Percentiles rank a stretch among this genome's conserved stretches.
Evolutionary conservation across 805 yeast species (phyloP).

Genomic region (Metschnikowia continentalis): DNA sequence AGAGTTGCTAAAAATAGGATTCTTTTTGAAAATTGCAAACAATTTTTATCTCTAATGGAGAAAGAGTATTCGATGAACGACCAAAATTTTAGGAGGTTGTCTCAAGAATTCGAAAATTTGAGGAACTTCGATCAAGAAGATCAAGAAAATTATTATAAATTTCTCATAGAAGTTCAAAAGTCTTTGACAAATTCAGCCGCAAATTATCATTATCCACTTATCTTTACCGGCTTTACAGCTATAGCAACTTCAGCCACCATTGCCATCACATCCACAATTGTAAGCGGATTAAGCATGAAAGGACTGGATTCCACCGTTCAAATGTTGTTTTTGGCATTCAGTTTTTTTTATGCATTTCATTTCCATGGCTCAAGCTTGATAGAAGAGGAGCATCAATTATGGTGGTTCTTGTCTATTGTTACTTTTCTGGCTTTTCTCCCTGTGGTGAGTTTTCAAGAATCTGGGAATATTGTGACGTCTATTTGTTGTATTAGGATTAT

Average conservation of each 20-base stretch:
- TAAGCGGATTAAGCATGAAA: neutral
- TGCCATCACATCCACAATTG: neutral
- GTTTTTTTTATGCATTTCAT: constrained; percentile 52
- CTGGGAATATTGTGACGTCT: constrained; percentile 10
- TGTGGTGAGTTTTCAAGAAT: constrained; percentile 4
- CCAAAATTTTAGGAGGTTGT: constrained; percentile 7
- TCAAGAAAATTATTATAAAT: constrained; percentile 23
- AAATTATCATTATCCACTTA: constrained; percentile 57
- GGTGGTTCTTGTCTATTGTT: constrained; percentile 61
- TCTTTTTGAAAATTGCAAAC: constrained; percentile 54
- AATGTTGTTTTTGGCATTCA: constrained; percentile 27
- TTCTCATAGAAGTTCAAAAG: constrained; percentile 47
- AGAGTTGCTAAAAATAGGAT: constrained; percentile 30
- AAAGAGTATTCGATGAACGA: constrained; percentile 30
- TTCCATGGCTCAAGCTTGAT: constrained; percentile 77
- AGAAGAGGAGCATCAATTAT: constrained; percentile 93
- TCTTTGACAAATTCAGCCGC: constrained; percentile 59
- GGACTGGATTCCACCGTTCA: neutral
- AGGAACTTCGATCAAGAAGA: constrained; percentile 5
- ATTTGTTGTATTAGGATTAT: constrained; percentile 49
- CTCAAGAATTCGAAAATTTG: constrained; percentile 13
- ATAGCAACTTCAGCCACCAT: constrained; percentile 4
- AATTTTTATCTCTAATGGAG: constrained; percentile 46
- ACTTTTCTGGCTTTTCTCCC: constrained; percentile 11
- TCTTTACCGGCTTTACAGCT: constrained; percentile 27